Percentiles rank a stretch among this genome's conserved stretches.
These are phyloP conservation scores for Cyberlindnera sargentensis DNA, from an alignment of 805 yeast genomes.

Conservation along the genomic window DNA sequence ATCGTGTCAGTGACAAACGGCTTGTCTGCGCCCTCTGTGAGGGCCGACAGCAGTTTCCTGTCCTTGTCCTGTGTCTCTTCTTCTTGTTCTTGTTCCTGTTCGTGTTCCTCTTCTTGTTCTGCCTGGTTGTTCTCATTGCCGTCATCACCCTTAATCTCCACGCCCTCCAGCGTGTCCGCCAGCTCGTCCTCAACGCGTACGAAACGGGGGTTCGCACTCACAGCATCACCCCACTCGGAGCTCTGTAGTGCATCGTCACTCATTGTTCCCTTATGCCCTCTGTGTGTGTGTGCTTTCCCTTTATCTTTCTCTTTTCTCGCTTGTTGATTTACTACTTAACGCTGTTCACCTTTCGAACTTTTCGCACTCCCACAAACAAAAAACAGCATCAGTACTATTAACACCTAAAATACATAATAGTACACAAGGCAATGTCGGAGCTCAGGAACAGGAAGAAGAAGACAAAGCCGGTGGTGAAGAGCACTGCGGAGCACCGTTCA, in stretches of 20 bases:
- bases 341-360: too few species aligned
- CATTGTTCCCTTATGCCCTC: slow-evolving; percentile 2
- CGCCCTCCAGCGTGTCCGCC: slow-evolving; percentile 4
- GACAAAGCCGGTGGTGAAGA: not conserved
- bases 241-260: slow-evolving; percentile 41
- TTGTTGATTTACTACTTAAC: too few species aligned
- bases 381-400: too few species aligned
- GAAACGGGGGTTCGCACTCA: slow-evolving; percentile 30
- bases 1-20: slow-evolving; percentile 13
- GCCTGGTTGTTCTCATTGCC: not conserved
- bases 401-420: too few species aligned
- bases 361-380: too few species aligned
- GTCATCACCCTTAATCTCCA: not conserved
- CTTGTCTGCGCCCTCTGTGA: slow-evolving; percentile 32
- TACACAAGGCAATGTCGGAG: slow-evolving; percentile 8
- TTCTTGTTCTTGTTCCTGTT: slow-evolving; percentile 1
- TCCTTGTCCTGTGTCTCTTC: not conserved
- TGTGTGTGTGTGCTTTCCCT: not conserved
- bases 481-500: too few species aligned
- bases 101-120: slow-evolving; percentile 2
- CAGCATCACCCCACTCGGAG: slow-evolving; percentile 55
- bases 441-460: slow-evolving; percentile 12
- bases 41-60: slow-evolving; percentile 32
- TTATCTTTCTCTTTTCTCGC: too few species aligned
- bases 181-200: slow-evolving; percentile 8